Base-by-base conservation (phyloP, 129 eudicot species). In the Ambrosia trifida region DNA sequence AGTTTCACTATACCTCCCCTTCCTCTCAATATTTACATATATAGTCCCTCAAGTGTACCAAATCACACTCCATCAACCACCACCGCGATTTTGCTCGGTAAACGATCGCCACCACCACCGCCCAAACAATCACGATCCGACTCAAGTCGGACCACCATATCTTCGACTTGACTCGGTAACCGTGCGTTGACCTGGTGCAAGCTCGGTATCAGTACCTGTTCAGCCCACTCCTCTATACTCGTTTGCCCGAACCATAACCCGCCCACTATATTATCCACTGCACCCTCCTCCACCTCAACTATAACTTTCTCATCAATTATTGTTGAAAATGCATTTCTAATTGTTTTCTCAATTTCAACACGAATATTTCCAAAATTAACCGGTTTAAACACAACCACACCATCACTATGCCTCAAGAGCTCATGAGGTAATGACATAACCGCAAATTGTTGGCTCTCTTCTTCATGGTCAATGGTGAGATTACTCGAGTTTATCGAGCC, bases 401-500 rank as follows among this genome's bases (percentile, higher is more conserved):
- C 97, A 45, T 95, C 95, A 3, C 89, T 88, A 13, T 51, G 75
- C 45, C 60, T 75, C 17, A 80, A 72, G 4, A 95, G 81, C 70
- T 95, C 99, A 17, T 76, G 88, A 44, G 97, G 92, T 14, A 86
- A 84, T 0, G 94, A 82, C 30, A 74, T 82, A 7, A 86, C 71
- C 0, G 87, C 69, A 64, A 84, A 83, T 14, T 60, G 78, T 72
- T 77, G 79, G 45, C 46, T 71, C 46, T 90, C 97, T 7, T 84
- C 95, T 31, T 88, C 99, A 20, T 72, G 91, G 61, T 90, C 99
- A 1, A 84, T 50, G 16, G 96, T 88, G 14, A 95, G 73, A 54
- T 95, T 95, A 63, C 99, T 95, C 24, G 97, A 86, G 65, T 86
- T 81, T 66, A 79, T 70, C 35, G 99, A 95, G 4, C 95, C 93